Base-by-base conservation (phyloP, 345 rosid species). In the Passiflora organensis region DNA sequence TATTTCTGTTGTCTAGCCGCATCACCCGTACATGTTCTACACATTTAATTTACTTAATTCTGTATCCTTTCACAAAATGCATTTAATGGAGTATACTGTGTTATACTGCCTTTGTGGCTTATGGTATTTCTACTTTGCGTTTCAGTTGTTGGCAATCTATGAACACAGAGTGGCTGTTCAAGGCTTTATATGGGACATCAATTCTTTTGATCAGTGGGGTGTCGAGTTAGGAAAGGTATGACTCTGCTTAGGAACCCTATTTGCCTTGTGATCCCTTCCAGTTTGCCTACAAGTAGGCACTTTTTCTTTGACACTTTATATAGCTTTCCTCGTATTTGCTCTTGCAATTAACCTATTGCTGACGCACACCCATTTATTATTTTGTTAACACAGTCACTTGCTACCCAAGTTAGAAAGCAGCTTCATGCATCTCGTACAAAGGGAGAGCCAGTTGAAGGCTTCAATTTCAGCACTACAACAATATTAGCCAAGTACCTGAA, bases 201-300 rank as follows among this genome's bases (percentile, higher is more conserved):
- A 93, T 66, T 93, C 99, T 55, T 93, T 93, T 56, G 99, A 93
- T 66, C 97, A 93, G 73, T 93, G 99, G 99, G 99, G 99, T 69
- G 99, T 89, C 41, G 99, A 93, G 80, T 64, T 93, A 48, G 97
- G 99, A 47, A 93, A 93, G 95, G 99, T 93, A 64, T 12, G 64
- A 41, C 15, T 41, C 23, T 11, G 21, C 48, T 18, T 21, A 43
- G 34, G 13, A 28, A 52, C 28, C 43, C 14, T 18, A 15, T 19
- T 34, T 14, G 22, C 18, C 46, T 39, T 1, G 13, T 15, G 55
- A 21, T 28, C 32, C 1, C 6, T 21, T 0, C 43, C 15, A 43
- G 34, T n/a, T 13, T 39, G 22, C 23, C 28, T 48, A 55, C 22
- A 19, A 6, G 13, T 25, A 24, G 11, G 9, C 5, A 32, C 32